Base-by-base conservation (phyloP, 331 rosid genomes). In the Rosa hybrid region DNA sequence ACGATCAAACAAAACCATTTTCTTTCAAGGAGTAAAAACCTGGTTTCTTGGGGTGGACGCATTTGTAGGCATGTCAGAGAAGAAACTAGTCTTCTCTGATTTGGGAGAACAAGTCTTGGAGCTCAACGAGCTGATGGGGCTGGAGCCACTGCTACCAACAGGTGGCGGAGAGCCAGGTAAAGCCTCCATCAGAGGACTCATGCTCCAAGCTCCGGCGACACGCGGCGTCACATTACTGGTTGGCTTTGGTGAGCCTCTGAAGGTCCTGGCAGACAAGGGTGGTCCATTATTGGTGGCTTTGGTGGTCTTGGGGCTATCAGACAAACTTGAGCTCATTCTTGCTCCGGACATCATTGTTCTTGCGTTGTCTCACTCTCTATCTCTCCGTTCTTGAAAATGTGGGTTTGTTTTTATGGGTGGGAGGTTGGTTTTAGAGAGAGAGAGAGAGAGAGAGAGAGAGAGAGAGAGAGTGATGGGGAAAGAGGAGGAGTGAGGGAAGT, bases 91-190 rank as follows among this genome's bases (percentile, higher is more conserved):
- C 20, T 20, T 30, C 42, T 77, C 77, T 51, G 85, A 50, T 67
- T 65, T 68, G 27, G 30, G 16, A 70, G 83, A 78, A 62, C 50
- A 45, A 12, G 80, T 49, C 30, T 21, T 44, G 11, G 80, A 75
- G 78, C 82, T 65, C 2, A 56, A 73, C 42, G 83, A 81, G 77
- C 77, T 79, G 17, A 46, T 60, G 11, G 83, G 83, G 79, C 77
- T 80, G 3, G 86, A 81, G 64, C 49, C 44, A 73, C 50, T 48
- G 77, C 87, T 81, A 56, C 90, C 68, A 51, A 44, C 59, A 27
- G 86, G 81, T 12, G 87, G 78, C 20, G 87, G 81, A 72, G 87
- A 81, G 49, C 64, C 77, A 1, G 86, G 87, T 51, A 84, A 50
- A 72, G 27, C 82, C 53, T 81, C 84, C 82, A 7, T 57, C 23